phyloP scores from a whole-genome alignment of 805 yeast species.

The Kluyveromyces starmeri region DNA sequence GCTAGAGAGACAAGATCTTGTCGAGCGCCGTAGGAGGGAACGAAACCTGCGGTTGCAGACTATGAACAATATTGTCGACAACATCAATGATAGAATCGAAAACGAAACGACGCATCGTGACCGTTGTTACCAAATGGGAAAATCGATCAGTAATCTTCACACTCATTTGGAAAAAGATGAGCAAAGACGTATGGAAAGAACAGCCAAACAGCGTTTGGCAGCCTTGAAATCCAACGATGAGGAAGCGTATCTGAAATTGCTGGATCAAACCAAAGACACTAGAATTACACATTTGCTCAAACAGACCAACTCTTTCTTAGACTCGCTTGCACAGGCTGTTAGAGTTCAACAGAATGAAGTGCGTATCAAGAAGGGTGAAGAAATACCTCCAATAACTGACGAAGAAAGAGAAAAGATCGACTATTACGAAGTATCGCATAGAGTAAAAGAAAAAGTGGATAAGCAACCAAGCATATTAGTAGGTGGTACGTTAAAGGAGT shows the following conservation, averaged over 20 bases:
- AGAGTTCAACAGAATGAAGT: slow-evolving; percentile 57
- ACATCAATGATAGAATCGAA: slow-evolving; percentile 24
- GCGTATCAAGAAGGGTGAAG: slow-evolving; percentile 26
- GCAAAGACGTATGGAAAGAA: slow-evolving; percentile 62
- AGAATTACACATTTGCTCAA: slow-evolving; percentile 75
- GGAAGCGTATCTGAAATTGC: slow-evolving; percentile 74
- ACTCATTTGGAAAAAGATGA: slow-evolving; percentile 58
- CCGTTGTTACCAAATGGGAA: slow-evolving; percentile 26
- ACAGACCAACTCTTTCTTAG: slow-evolving; percentile 73
- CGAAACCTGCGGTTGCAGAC: slow-evolving; percentile 43
- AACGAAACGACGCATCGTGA: slow-evolving; percentile 18
- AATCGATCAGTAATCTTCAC: slow-evolving; percentile 19
- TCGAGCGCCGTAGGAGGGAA: slow-evolving; percentile 47
- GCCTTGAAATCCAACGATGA: slow-evolving; percentile 84
- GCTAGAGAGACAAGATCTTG: slow-evolving; percentile 59
- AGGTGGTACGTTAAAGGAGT: slow-evolving; percentile 75
- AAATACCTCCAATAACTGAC: slow-evolving; percentile 30
- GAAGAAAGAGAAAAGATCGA: slow-evolving; percentile 63
- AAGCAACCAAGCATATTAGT: slow-evolving; percentile 62
- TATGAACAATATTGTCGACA: slow-evolving; percentile 33
- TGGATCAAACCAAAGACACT: slow-evolving; percentile 81
- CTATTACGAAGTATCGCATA: slow-evolving; percentile 76
- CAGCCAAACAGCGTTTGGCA: slow-evolving; percentile 81
- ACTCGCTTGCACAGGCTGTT: slow-evolving; percentile 70
- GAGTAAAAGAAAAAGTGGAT: slow-evolving; percentile 54